Evolutionary conservation across 2,329 filamentous ascomycete species (phyloP), one percentile per base, ranked within the genome.

Genomic region (Chrysoporthe puriensis): DNA sequence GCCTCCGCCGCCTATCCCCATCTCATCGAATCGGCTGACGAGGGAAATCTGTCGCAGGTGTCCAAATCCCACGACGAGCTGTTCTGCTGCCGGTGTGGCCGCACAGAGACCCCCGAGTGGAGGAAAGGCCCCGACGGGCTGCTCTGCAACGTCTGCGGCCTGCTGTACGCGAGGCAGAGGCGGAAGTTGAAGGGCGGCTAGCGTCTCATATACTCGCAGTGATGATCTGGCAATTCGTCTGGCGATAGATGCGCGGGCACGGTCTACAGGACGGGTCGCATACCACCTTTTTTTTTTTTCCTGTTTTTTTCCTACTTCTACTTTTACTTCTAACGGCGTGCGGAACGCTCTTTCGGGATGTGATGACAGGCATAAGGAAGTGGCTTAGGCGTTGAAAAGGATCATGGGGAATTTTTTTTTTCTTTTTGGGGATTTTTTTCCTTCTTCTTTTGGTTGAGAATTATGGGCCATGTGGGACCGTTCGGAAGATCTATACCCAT

Each of bases 51-150:
- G 9, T n/a, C 11, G 34, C 21, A 65, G 63, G 13, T 42, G 3
- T 65, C 56, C 4, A 60, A 44, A 16, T 56, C 7, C 6, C 57
- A 61, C 32, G 50, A 59, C 52, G 57, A 57, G n/a, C 62, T 52
- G 2, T 56, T 59, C 7, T 71, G 70, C 48, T 62, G 43, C 18
- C 66, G 66, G 21, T 71, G 70, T 58, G 70, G 70, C 6, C 57
- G 68, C 6, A 70, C 59, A 4, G 68, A 70, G 34, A 71, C 70
- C 2, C 70, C 70, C 14, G 66, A 71, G 58, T 71, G 70, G 70
- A 68, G 70, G 11, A 66, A 63, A 50, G 70, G 70, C 14, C 66
- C 70, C 1, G 66, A 70, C 32, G 70, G 70, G 8, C 18, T 66
- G 43, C 66, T 71, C n/a, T 71, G 70, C 7, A 71, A 71, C 18